Evolutionary conservation across 2,329 filamentous ascomycete species (phyloP), one percentile per base, ranked within the genome.

Genomic region (Aspergillus puulaauensis): DNA sequence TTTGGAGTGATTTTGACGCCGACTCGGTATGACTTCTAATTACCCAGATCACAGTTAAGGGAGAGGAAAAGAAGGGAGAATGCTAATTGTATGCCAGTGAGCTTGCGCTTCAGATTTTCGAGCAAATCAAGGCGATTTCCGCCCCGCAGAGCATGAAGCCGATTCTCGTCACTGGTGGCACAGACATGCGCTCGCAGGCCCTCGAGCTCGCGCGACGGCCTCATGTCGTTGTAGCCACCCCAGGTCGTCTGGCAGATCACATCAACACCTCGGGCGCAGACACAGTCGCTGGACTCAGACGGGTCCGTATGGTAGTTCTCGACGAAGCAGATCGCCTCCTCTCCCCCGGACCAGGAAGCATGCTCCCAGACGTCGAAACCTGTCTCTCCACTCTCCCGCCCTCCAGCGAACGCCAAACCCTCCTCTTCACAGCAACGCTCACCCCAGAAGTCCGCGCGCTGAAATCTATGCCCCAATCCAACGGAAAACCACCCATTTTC

Each of bases 261-360:
- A 93, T 99, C 70, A 86, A 87, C 40, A 93, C 86, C 1, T 98
- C 93, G 15, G 95, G 95, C 44, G 87, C 93, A 68, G 95, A 99
- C 71, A 98, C 93, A 0, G 85, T 96, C 59, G 87, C 86, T 58
- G 93, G 92, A 1, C 79, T 99, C 46, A 83, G 87, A 17, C 85
- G 93, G 51, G 89, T 91, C 24, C 86, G 86, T 57, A 93, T 90
- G 73, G 90, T 98, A 3, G 92, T 99, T 7, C 87, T 99, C 43
- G 95, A 99, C 71, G 95, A 99, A 80, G 95, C 95, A 4, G 95
- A 99, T 77, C 86, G 95, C 45, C 82, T 99, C 39, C 84, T 99
- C 45, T 83, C 87, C 35, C 85, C 86, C 50, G 86, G 84, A 0
- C 82, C 84, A 17, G 93, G 93, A 24, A 93, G 88, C 75, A 97